A percentile compares a stretch with the other conserved stretches of the same genome.
These are phyloP conservation scores for Bromus sterilis DNA, from an alignment of 176 grass and related monocot species.

Conservation along the genomic window DNA sequence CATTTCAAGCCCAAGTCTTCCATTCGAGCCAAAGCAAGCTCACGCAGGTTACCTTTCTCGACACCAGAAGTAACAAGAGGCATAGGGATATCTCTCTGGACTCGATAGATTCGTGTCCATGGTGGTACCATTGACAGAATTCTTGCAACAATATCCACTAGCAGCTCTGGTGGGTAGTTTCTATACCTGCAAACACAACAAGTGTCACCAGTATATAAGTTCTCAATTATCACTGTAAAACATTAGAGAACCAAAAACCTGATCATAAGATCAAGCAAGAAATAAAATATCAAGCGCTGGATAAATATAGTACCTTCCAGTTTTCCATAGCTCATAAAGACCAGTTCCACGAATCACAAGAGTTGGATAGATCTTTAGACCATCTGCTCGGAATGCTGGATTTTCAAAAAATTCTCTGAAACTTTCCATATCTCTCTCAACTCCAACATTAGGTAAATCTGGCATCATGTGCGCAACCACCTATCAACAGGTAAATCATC, in stretches of 20 bases:
- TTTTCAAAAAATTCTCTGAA: constrained; percentile 97
- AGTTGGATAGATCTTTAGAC: constrained; percentile 97
- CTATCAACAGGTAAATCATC: constrained; percentile 23
- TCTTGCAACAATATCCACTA: constrained; percentile 92
- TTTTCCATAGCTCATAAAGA: constrained; percentile 99
- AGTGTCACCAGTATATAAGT: not conserved
- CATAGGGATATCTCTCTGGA: constrained; percentile 98
- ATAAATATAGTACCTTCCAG: constrained; percentile 68
- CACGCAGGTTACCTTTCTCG: constrained; percentile 95
- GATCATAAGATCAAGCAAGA: not conserved
- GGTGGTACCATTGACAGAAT: constrained; percentile 94
- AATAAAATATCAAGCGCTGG: not conserved
- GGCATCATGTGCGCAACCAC: constrained; percentile 99
- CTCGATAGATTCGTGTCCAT: constrained; percentile 90
- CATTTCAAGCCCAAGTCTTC: constrained; percentile 95
- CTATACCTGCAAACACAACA: constrained; percentile 62
- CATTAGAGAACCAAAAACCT: not conserved
- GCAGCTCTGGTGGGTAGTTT: constrained; percentile 89
- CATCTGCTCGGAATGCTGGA: constrained; percentile 83
- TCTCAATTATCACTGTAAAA: not conserved
- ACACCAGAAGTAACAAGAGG: constrained; percentile 98
- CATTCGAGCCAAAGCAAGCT: constrained; percentile 95
- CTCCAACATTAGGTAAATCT: constrained; percentile 91
- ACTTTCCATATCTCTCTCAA: constrained; percentile 96
- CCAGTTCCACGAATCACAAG: constrained; percentile 99